Conservation (phyloP, 495 filamentous ascomycete genomes). For the Umbilicaria muhlenbergii region DNA sequence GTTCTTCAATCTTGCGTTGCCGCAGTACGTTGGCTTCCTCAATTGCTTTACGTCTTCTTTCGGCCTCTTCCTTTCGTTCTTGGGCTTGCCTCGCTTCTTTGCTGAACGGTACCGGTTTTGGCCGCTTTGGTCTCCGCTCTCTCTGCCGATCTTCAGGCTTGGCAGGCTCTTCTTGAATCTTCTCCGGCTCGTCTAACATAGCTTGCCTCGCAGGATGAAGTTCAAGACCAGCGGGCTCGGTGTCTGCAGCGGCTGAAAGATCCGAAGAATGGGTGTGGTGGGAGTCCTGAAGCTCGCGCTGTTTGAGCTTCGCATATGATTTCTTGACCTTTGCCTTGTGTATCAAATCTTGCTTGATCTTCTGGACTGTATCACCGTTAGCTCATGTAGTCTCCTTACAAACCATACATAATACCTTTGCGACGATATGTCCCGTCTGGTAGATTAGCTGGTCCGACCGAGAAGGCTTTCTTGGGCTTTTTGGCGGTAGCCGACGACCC, state of each 20-base stretch:
- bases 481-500: conserved; percentile 9
- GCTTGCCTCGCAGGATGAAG: conserved; percentile 61
- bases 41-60: conserved; percentile 39
- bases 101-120: conserved; percentile 54
- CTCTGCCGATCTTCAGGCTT: conserved; percentile 13
- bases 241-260: conserved; percentile 5
- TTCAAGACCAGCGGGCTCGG: conserved; percentile 29
- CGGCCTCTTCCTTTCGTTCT: conserved; percentile 44
- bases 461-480: conserved; percentile 51
- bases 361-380: conserved; percentile 45
- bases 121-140: conserved; percentile 20
- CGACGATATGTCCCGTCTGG: conserved; percentile 85
- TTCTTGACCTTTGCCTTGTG: conserved; percentile 91
- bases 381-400: background rate
- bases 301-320: conserved; percentile 77
- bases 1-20: conserved; percentile 37
- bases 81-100: conserved; percentile 62
- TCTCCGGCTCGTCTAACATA: conserved; percentile 37
- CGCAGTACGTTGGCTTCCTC: conserved; percentile 32
- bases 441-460: conserved; percentile 79
- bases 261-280: background rate
- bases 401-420: conserved; percentile 45
- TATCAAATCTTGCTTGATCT: conserved; percentile 83
- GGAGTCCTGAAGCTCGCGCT: conserved; percentile 29
- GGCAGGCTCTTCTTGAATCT: conserved; percentile 15